These are phyloP conservation scores for Tricholoma bakamatsutake DNA, from an alignment of 768 basidiomycete genomes.

Conservation along the genomic window DNA sequence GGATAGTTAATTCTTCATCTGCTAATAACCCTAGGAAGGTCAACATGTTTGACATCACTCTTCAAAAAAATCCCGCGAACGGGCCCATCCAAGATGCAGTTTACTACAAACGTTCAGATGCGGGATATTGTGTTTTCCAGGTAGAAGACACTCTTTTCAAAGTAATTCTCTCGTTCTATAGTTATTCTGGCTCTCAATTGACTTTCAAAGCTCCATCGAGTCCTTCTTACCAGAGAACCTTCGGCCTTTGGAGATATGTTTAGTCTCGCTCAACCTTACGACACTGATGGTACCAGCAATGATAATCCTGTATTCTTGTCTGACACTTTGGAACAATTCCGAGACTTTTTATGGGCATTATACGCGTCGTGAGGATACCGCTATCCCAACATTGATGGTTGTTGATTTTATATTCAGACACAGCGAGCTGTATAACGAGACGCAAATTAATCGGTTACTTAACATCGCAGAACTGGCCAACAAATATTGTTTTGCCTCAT, in stretches of 20 bases:
- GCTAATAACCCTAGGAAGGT: slow-evolving; percentile 11
- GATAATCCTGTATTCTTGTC: slow-evolving; percentile 33
- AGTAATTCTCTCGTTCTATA: slow-evolving; percentile 26
- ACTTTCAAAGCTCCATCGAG: slow-evolving; percentile 35
- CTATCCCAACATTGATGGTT: background rate
- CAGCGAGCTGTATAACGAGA: slow-evolving; percentile 30
- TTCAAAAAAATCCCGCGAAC: slow-evolving; percentile 2
- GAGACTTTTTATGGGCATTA: slow-evolving; percentile 44
- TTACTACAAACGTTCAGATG: slow-evolving; percentile 28
- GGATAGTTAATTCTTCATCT: slow-evolving; percentile 9
- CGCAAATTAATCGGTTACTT: slow-evolving; percentile 35
- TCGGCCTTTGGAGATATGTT: slow-evolving; percentile 40
- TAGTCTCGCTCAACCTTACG: slow-evolving; percentile 24
- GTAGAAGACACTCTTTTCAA: slow-evolving; percentile 61
- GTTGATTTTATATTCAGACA: slow-evolving; percentile 21
- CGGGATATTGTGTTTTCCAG: slow-evolving; percentile 54
- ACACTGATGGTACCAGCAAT: slow-evolving; percentile 18
- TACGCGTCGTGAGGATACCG: slow-evolving; percentile 36
- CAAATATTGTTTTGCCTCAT: slow-evolving; percentile 42
- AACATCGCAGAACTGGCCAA: slow-evolving; percentile 40
- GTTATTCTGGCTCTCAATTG: background rate
- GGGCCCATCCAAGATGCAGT: slow-evolving; percentile 25
- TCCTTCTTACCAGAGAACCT: slow-evolving; percentile 35
- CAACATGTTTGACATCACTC: slow-evolving; percentile 5
- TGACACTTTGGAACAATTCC: slow-evolving; percentile 39